Evolutionary conservation across 2,329 filamentous ascomycete species (phyloP).

Genomic region (Colletotrichum euphorbiae): DNA sequence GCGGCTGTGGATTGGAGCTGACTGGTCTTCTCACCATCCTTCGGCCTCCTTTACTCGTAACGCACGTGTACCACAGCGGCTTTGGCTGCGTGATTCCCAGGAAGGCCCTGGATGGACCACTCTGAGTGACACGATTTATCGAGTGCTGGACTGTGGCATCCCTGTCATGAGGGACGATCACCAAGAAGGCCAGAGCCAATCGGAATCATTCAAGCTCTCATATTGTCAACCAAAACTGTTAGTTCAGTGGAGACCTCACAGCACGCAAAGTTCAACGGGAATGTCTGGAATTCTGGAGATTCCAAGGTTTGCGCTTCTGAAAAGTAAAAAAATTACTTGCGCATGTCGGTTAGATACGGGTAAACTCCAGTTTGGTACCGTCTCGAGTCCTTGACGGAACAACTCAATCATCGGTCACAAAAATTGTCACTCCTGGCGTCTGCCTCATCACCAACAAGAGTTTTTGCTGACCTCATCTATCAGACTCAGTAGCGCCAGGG

Average conservation of each 20-base stretch:
- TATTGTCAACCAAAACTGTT: background rate
- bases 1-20: background rate
- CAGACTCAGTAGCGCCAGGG: slow-evolving; percentile 35
- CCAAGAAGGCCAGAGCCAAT: slow-evolving; percentile 15
- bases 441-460: background rate
- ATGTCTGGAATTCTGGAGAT: slow-evolving; percentile 25
- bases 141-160: slow-evolving; percentile 4
- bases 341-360: background rate
- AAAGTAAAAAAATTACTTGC: background rate
- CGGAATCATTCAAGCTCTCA: slow-evolving; percentile 31
- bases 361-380: background rate
- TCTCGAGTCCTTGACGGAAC: no score
- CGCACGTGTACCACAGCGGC: slow-evolving; percentile 27
- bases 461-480: slow-evolving; percentile 10
- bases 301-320: slow-evolving; percentile 14
- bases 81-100: slow-evolving; percentile 1
- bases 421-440: background rate
- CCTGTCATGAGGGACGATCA: slow-evolving; percentile 20
- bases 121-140: slow-evolving; percentile 35
- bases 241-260: slow-evolving; percentile 3
- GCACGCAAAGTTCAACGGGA: slow-evolving; percentile 6
- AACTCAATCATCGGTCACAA: background rate
- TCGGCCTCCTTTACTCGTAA: slow-evolving; percentile 27
- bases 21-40: no score
- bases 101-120: slow-evolving; percentile 11